Evolutionary conservation across 2,329 filamentous ascomycete species (phyloP), one percentile per base, ranked within the genome.

Genomic region (Xylariaceae sp.): DNA sequence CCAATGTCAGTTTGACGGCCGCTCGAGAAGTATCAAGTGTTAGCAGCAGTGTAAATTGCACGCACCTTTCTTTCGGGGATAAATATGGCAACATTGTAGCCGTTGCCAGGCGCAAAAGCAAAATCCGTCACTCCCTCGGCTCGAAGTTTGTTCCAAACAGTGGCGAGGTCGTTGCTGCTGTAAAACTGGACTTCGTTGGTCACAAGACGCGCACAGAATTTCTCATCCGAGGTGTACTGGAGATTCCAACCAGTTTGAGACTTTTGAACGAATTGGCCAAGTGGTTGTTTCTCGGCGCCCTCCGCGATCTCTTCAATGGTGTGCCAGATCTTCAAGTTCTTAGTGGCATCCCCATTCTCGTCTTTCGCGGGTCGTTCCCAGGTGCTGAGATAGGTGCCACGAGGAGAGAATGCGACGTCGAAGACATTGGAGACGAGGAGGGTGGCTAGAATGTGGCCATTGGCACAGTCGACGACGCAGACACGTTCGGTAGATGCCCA

Each of bases 181-280:
- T 92, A 97, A 73, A 99, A 96, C 67, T 97, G 94, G 54, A 99
- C 89, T 78, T 97, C 91, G 71, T 99, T 99, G 72, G 89, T 96
- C 66, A 97, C 92, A 60, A 86, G 80, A 63, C 94, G 90, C 62
- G 92, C 94, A 72, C 92, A 97, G 72, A 89, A 92, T 71, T 85
- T 83, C 79, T 99, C 94, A 70, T 99, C 94, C 56, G 84, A 81
- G 32, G 91, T 96, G 74, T 97, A 99, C 74, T 97, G 92, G 69
- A 99, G 79, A 71, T 96, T 97, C 92, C 92, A 97, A 67, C 91
- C 89, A 45, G 88, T 89, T 77, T 95, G 90, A 62, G 85, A 88
- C 79, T 96, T 96, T 74, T 99, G 94, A 63, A 99, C 94, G 71
- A 95, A 99, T 67, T 85, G 81, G 60, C 91, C 92, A 45, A 96